Evolutionary conservation across 2,329 filamentous ascomycete genomes (phyloP).

Genomic region (Phyllosticta paracitricarpa): DNA sequence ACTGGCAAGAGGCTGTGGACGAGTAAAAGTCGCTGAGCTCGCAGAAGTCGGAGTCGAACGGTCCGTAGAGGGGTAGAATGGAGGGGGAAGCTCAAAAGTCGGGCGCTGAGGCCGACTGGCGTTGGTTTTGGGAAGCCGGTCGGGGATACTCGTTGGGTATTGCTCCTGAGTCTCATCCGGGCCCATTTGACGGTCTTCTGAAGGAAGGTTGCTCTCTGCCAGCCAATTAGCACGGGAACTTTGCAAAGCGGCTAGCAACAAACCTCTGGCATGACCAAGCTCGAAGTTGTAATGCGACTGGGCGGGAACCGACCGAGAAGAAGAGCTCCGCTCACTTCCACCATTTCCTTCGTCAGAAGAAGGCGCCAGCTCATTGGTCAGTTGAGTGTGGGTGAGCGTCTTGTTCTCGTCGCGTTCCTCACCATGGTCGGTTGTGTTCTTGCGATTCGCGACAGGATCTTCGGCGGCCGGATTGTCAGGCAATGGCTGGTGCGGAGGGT

Average conservation of each 20-base stretch:
- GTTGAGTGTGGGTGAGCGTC: neutral
- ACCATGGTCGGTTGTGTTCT: neutral
- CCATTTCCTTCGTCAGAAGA: neutral
- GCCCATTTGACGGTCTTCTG: slow-evolving; percentile 23
- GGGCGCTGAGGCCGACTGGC: slow-evolving; percentile 14
- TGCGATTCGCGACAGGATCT: neutral
- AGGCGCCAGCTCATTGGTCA: neutral
- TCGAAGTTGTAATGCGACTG: neutral
- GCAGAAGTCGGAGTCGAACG: slow-evolving; percentile 17
- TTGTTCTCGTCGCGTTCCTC: neutral
- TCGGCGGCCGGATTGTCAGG: neutral
- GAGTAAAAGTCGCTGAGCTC: slow-evolving; percentile 13
- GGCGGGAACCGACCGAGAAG: neutral
- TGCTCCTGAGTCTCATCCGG: slow-evolving; percentile 27
- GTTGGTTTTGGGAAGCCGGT: slow-evolving; percentile 32
- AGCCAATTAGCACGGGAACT: neutral
- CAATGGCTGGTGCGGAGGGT: neutral
- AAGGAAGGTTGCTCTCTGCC: neutral
- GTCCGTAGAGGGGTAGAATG: slow-evolving; percentile 25
- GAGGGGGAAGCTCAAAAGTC: slow-evolving; percentile 22
- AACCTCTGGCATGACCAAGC: neutral
- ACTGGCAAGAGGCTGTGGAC: slow-evolving; percentile 5
- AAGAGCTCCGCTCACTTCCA: neutral
- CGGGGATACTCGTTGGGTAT: slow-evolving; percentile 18
- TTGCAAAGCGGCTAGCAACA: neutral